These are phyloP conservation scores for Ceratocystis albifundus DNA, from an alignment of 2,329 filamentous ascomycete species.

Conservation along the genomic window DNA sequence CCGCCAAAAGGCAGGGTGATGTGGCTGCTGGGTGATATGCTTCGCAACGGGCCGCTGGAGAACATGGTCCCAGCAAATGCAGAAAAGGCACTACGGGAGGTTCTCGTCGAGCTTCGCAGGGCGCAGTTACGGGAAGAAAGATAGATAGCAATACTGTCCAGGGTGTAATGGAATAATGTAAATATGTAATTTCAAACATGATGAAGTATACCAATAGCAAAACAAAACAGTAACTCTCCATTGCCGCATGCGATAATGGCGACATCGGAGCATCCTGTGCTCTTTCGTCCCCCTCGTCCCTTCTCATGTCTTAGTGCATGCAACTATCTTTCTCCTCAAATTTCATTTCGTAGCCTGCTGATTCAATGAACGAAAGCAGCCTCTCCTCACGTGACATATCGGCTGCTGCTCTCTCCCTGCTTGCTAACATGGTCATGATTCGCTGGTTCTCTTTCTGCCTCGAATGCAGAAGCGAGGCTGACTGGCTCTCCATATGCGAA, in stretches of 20 bases:
- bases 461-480: conserved; percentile 52
- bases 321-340: conserved; percentile 35
- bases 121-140: no score
- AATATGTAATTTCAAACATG: not conserved
- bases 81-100: conserved; percentile 35
- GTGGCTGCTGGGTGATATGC: conserved; percentile 50
- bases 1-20: conserved; percentile 48
- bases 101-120: conserved; percentile 14
- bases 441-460: conserved; percentile 54
- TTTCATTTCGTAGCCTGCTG: conserved; percentile 53
- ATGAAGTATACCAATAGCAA: conserved; percentile 1
- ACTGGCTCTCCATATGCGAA: conserved; percentile 52
- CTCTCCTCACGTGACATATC: conserved; percentile 24
- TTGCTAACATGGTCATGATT: conserved; percentile 41
- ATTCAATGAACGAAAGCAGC: conserved; percentile 24
- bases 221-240: not conserved
- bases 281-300: not conserved
- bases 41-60: conserved; percentile 42
- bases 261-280: not conserved
- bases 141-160: not conserved
- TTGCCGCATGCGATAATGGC: not conserved
- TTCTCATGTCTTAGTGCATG: not conserved
- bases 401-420: conserved; percentile 34
- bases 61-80: conserved; percentile 44
- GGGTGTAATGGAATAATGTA: not conserved